These are phyloP conservation scores for Citeromyces nyonsensis DNA, from an alignment of 805 yeast genomes.

Conservation along the genomic window DNA sequence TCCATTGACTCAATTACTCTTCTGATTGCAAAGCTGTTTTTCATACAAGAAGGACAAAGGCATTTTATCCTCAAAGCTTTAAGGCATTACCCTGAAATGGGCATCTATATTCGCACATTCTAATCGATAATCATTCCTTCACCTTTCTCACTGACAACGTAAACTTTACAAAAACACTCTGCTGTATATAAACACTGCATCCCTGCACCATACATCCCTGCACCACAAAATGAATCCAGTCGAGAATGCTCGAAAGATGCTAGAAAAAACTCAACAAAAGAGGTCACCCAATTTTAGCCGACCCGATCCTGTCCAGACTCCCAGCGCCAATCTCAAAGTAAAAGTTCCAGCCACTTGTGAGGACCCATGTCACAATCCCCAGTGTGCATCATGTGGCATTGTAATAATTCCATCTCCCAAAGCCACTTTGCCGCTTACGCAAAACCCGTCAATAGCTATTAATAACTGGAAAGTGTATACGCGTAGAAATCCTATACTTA, in stretches of 20 bases:
- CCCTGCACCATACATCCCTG: background rate
- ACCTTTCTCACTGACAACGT: background rate
- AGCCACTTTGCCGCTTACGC: slow-evolving; percentile 45
- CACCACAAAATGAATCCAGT: background rate
- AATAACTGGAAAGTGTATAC: slow-evolving; percentile 69
- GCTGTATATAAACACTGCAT: background rate
- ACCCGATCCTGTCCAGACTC: background rate
- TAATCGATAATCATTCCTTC: too few relatives aligned
- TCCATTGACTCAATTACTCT: too few relatives aligned
- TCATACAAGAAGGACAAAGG: too few relatives aligned
- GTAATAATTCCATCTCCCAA: slow-evolving; percentile 70
- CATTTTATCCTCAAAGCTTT: too few relatives aligned
- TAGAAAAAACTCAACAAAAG: slow-evolving; percentile 27
- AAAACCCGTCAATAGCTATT: slow-evolving; percentile 54
- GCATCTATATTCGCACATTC: too few relatives aligned
- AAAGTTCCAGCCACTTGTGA: too few relatives aligned
- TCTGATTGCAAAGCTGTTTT: too few relatives aligned
- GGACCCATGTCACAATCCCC: slow-evolving; percentile 8
- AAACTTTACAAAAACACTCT: background rate
- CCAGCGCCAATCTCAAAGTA: too few relatives aligned
- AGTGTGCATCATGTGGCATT: slow-evolving; percentile 50
- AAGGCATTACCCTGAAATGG: too few relatives aligned
- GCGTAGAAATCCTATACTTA: slow-evolving; percentile 61
- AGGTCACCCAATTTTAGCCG: slow-evolving; percentile 11
- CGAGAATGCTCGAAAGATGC: slow-evolving; percentile 46